These are phyloP conservation scores for Boletellus deceptivus DNA, from an alignment of 1,284 basidiomycete species.

Conservation along the genomic window DNA sequence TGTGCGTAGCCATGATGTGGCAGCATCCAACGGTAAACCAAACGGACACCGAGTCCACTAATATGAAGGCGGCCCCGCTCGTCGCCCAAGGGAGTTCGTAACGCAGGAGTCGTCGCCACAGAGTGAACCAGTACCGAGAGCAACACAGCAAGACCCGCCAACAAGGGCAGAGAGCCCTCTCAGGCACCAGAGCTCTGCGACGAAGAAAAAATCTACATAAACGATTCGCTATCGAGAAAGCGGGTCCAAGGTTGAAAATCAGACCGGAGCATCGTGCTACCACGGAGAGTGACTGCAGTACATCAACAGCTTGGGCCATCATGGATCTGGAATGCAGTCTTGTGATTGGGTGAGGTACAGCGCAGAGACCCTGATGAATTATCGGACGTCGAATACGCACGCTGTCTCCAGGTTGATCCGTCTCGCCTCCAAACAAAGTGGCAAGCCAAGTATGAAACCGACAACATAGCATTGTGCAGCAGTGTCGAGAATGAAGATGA, in stretches of 20 bases:
- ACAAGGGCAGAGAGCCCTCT: not conserved
- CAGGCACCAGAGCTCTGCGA: not conserved
- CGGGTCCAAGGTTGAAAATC: not conserved
- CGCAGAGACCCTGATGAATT: not conserved
- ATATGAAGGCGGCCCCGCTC: not conserved
- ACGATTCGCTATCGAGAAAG: not conserved
- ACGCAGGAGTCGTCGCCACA: too few relatives aligned
- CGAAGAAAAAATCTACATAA: not conserved
- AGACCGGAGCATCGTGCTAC: not conserved
- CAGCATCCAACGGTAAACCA: too few relatives aligned
- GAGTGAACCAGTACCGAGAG: not conserved
- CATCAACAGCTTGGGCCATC: not conserved
- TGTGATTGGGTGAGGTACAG: not conserved
- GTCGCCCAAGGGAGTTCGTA: not conserved
- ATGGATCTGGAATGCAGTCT: not conserved
- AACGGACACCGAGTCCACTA: too few relatives aligned
- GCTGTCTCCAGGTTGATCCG: not conserved
- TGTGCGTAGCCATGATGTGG: too few relatives aligned
- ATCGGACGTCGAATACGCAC: not conserved
- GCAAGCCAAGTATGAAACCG: not conserved
- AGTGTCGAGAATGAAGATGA: not conserved
- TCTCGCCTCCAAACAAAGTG: not conserved
- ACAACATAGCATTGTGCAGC: not conserved
- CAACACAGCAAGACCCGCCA: not conserved
- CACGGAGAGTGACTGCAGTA: not conserved